Conservation (phyloP, 805 yeast species). For the Yamadazyma kitorensis region DNA sequence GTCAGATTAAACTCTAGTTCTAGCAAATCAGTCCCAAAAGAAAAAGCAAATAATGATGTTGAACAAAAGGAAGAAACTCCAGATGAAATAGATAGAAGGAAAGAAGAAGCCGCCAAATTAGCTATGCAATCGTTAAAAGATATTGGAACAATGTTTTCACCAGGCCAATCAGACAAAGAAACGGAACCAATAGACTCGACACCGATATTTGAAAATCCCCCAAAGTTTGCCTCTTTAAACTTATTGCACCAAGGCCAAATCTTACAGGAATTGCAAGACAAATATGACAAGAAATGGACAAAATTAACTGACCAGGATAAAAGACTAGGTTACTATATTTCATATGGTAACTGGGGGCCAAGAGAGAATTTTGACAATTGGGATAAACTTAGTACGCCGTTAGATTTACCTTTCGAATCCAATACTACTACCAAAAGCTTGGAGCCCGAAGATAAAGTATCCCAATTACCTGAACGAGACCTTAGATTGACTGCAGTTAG, state of each 20-base stretch:
- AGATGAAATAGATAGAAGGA: conserved; percentile 14
- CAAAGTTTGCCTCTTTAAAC: conserved; percentile 28
- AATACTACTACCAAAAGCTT: not conserved
- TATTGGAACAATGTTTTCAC: conserved; percentile 35
- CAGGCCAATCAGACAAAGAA: conserved; percentile 29
- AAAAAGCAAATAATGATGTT: not conserved
- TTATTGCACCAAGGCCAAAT: conserved; percentile 58
- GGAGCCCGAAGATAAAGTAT: conserved; percentile 24
- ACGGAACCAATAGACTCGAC: conserved; percentile 47
- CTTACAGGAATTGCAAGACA: conserved; percentile 48
- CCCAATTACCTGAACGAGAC: conserved; percentile 37
- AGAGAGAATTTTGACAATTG: conserved; percentile 54
- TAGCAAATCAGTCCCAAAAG: too few species aligned
- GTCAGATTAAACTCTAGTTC: too few species aligned
- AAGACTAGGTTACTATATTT: conserved; percentile 55
- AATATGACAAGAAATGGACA: conserved; percentile 55
- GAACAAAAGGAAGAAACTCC: conserved; percentile 5
- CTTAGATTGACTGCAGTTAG: conserved; percentile 45
- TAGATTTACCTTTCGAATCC: conserved; percentile 55
- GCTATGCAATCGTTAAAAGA: conserved; percentile 41
- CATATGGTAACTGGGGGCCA: conserved; percentile 72
- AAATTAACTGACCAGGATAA: conserved; percentile 48
- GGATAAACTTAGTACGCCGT: conserved; percentile 42
- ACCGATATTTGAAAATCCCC: conserved; percentile 40
- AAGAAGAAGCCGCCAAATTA: conserved; percentile 35